Percentiles rank a stretch among this genome's conserved stretches.
Conservation (phyloP, 768 basidiomycete species). For the Termitomyces sp. region DNA sequence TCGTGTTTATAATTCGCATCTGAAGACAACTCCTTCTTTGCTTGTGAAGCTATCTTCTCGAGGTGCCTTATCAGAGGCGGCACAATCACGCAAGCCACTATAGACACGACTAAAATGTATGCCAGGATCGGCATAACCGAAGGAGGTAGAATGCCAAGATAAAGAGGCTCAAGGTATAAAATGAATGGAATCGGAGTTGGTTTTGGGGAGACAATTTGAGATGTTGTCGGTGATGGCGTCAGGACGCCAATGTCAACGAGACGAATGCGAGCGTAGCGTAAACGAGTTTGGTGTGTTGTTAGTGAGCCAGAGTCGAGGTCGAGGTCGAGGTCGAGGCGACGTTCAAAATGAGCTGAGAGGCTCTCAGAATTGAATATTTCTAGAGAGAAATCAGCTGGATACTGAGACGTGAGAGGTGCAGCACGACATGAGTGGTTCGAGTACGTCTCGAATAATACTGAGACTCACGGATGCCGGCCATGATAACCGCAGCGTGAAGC, state of each 20-base stretch:
- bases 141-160: conserved; percentile 56
- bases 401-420: conserved; percentile 24
- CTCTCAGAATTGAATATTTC: conserved; percentile 33
- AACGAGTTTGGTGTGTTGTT: conserved; percentile 27
- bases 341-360: conserved; percentile 17
- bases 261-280: conserved; percentile 57
- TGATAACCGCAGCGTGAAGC: conserved; percentile 51
- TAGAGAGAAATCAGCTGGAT: conserved; percentile 42
- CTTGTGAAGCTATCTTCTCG: conserved; percentile 22
- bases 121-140: conserved; percentile 40
- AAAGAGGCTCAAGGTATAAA: conserved; percentile 56
- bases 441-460: background rate
- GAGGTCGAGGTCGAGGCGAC: conserved; percentile 4
- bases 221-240: conserved; percentile 28
- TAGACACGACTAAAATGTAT: conserved; percentile 26
- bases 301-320: background rate
- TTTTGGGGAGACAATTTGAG: conserved; percentile 13
- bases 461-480: conserved; percentile 55
- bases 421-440: background rate
- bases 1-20: conserved; percentile 5
- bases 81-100: conserved; percentile 22
- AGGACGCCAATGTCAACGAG: conserved; percentile 50
- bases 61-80: conserved; percentile 24
- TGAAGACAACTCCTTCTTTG: conserved; percentile 19
- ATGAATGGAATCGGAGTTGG: conserved; percentile 43